These are phyloP conservation scores for Metarhizium guizhouense DNA, from an alignment of 2,329 filamentous ascomycete genomes.

Conservation along the genomic window DNA sequence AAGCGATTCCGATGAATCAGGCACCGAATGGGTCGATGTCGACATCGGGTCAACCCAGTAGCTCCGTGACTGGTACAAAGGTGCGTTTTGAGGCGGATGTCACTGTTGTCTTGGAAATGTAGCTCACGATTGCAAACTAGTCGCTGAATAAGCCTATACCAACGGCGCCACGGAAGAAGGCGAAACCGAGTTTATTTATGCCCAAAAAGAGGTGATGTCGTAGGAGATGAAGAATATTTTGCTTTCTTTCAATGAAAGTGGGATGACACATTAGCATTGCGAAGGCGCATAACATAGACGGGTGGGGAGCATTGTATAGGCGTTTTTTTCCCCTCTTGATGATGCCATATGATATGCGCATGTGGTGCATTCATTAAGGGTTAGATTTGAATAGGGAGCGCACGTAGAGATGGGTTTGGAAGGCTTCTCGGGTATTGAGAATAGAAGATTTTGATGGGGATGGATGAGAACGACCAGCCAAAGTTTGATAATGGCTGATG, in stretches of 20 bases:
- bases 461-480: neutral
- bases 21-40: conserved; percentile 14
- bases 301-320: neutral
- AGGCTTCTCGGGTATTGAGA: neutral
- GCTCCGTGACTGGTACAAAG: conserved; percentile 11
- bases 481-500: neutral
- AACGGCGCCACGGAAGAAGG: conserved; percentile 9
- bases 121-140: neutral
- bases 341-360: neutral
- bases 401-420: neutral
- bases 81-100: conserved; percentile 6
- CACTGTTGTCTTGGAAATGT: neutral
- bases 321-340: neutral
- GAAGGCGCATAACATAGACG: conserved; percentile 3
- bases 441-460: neutral
- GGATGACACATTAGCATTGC: conserved; percentile 2
- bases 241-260: neutral
- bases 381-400: neutral
- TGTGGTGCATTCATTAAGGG: neutral
- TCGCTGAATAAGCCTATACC: conserved; percentile 2
- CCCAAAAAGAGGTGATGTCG: conserved; percentile 12
- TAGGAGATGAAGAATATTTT: no score
- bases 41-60: conserved; percentile 9
- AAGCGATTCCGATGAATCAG: conserved; percentile 8
- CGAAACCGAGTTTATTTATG: conserved; percentile 14